Evolutionary conservation across 345 rosid species (phyloP).

Genomic region (Pugionium dolabratum): DNA sequence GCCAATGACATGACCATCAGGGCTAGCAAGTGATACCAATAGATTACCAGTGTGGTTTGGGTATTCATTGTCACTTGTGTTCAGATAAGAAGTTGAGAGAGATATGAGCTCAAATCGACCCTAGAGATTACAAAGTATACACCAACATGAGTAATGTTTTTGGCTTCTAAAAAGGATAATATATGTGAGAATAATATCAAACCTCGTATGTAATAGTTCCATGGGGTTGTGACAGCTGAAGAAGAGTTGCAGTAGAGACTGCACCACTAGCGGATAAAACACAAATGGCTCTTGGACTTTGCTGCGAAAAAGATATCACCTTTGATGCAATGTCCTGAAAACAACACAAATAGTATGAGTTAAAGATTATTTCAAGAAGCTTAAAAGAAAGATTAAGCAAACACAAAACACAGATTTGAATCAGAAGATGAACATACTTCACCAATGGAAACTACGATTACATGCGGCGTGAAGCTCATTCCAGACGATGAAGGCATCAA

Average conservation of each 20-base stretch:
- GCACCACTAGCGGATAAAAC: conserved; percentile 90
- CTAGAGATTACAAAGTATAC: conserved; percentile 43
- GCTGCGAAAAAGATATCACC: conserved; percentile 75
- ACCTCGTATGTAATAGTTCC: conserved; percentile 93
- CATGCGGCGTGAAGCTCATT: conserved; percentile 79
- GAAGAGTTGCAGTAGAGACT: conserved; percentile 82
- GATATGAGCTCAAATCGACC: conserved; percentile 90
- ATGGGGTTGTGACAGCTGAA: conserved; percentile 74
- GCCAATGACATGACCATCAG: conserved; percentile 92
- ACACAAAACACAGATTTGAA: not conserved
- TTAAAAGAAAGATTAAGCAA: not conserved
- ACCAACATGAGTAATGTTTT: conserved; percentile 11
- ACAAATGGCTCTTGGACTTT: conserved; percentile 86
- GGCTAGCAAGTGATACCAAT: conserved; percentile 85
- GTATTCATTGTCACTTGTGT: conserved; percentile 49
- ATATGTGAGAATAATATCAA: not conserved
- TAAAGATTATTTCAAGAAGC: not conserved
- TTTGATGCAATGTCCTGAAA: conserved; percentile 53
- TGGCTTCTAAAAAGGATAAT: not conserved
- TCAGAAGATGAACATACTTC: conserved; percentile 49
- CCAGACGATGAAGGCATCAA: conserved; percentile 56
- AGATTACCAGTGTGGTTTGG: conserved; percentile 69
- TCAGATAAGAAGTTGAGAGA: conserved; percentile 76
- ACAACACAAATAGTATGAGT: not conserved
- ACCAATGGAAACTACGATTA: conserved; percentile 67